These are phyloP conservation scores for Pseudocohnilembus persalinus DNA, from an alignment of 169 alveolate genomes.

Conservation along the genomic window DNA sequence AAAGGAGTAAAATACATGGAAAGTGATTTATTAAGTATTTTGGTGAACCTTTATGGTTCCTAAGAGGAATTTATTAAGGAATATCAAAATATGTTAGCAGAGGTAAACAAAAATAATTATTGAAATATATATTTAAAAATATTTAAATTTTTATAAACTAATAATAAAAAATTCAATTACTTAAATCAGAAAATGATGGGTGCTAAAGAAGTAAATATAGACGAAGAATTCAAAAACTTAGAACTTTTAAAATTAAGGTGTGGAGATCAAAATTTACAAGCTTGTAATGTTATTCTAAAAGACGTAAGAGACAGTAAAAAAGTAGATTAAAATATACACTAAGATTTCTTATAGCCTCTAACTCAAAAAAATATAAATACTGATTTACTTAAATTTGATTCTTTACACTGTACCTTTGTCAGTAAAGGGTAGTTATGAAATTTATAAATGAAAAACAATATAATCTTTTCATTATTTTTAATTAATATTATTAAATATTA, in stretches of 20 bases:
- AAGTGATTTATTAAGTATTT: slow-evolving; percentile 39
- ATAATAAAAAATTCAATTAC: no score
- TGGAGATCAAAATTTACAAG: slow-evolving; percentile 36
- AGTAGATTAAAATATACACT: slow-evolving; percentile 36
- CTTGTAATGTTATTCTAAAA: slow-evolving; percentile 40
- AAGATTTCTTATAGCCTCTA: not conserved
- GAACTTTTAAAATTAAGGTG: slow-evolving; percentile 42
- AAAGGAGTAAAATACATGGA: slow-evolving; percentile 25
- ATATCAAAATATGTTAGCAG: slow-evolving; percentile 51
- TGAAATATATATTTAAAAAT: no score
- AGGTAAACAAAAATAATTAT: not conserved
- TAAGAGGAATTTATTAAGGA: slow-evolving; percentile 43
- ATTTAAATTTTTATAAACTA: no score
- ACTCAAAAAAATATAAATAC: slow-evolving; percentile 2
- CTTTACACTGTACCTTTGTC: slow-evolving; percentile 22
- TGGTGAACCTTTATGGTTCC: slow-evolving; percentile 47
- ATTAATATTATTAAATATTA: no score
- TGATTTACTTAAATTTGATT: slow-evolving; percentile 11
- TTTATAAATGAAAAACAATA: no score
- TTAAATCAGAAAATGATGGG: slow-evolving; percentile 43
- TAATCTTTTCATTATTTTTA: not conserved
- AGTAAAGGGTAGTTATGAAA: slow-evolving; percentile 3
- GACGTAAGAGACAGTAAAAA: slow-evolving; percentile 39
- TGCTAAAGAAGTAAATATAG: slow-evolving; percentile 30
- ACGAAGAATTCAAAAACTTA: slow-evolving; percentile 36